Evolutionary conservation across 2,329 filamentous ascomycete species (phyloP), one percentile per base, ranked within the genome.

Genomic region (Colletotrichum viniferum): DNA sequence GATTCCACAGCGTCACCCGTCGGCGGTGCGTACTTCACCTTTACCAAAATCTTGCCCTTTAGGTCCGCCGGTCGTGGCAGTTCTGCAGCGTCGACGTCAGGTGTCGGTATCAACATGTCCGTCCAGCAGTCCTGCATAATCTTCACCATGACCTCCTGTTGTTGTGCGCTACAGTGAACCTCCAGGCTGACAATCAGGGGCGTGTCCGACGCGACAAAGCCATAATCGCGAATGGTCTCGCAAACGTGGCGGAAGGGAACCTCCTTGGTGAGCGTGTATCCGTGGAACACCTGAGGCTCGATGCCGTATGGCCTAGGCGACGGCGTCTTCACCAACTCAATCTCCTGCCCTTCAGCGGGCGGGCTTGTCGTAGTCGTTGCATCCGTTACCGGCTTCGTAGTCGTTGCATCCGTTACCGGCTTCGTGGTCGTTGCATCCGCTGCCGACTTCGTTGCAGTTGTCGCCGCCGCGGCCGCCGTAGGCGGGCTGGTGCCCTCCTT

Each of bases 111-210:
- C 10, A 98, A 87, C 74, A 93, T 88, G 1, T 89, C 93, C n/a
- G 88, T 88, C 95, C 96, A 99, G 30, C 92, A 91, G 76, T 97
- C 91, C 77, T 92, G 90, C 92, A 99, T 98, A 80, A 98, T 98
- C 76, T 94, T 90, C 7, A 98, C 96, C 95, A 98, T 98, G 73
- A 93, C 90, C 78, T 94, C 90, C 83, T 99, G 97, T 84, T 99
- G 97, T 72, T 93, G 90, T 0, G 91, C 85, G 77, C 88, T 89
- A 77, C 95, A 96, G 85, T 98, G 97, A 0, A 98, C 95, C 84
- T 99, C 97, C 36, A 99, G 89, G 81, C 95, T 98, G 79, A 98
- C 94, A 75, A 98, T 96, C n/a, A 99, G 87, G 0, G 97, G 97
- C 21, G 98, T 87, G 76, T 96, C 93, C 24, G 91, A 93, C 5